Evolutionary conservation across 2,329 filamentous ascomycete species (phyloP), one percentile per base, ranked within the genome.

Genomic region (Penicillium fuscoglaucum): DNA sequence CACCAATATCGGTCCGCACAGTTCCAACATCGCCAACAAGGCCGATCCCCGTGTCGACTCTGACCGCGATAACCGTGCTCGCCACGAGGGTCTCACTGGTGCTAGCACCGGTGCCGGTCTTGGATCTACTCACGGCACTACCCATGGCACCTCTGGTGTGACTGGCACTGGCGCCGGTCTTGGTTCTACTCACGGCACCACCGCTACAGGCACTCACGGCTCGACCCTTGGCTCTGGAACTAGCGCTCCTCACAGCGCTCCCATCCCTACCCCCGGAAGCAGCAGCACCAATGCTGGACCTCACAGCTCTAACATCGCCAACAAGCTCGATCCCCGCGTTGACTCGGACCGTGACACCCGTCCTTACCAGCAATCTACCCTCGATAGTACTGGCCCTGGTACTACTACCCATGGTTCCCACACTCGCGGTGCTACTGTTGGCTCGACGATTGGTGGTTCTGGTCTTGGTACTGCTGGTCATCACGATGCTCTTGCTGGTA

Each of bases 291-390:
- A 73, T 21, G 70, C 70, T 19, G 75, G 75, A 4, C 76, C 76
- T 15, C 76, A 78, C 53, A 51, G 71, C 52, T 69, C 65, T 19
- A 66, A 72, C 57, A 46, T 69, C 19, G 64, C 61, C 12, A 73
- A 72, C 63, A 73, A 73, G 64, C 24, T 68, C 2, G 71, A 74
- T 29, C 63, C 62, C 17, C 62, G 63, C 33, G 41, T 62, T 57
- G 62, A 74, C 68, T 81, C 78, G 43, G 80, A 84, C 66, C 26
- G 51, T 21, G 62, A 62, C 24, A 64, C 49, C 63, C 56, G 54
- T 24, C 61, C 60, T 35, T 51, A 26, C 10, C 62, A 63, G 49
- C 35, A 57, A 24, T 49, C 44, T n/a, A 33, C 31, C 12, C 12
- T 41, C 13, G 12, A 15, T 12, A n/a, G 35, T 24, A 41, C 26